Conservation (phyloP, 495 filamentous ascomycete genomes). For the Collariella sp. region DNA sequence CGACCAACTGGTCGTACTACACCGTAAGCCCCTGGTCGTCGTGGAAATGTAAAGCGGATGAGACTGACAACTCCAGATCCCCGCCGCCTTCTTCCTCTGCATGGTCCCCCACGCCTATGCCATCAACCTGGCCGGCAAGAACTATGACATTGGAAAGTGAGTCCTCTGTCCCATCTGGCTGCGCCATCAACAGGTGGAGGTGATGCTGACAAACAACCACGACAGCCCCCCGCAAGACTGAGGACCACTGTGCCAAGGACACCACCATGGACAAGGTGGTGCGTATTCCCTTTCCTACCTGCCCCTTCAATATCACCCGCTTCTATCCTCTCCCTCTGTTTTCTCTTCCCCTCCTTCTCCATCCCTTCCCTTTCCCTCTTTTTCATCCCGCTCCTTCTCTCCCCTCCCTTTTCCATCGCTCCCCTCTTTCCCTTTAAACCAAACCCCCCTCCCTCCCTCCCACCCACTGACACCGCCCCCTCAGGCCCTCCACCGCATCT, state of each 20-base stretch:
- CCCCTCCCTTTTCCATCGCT: too few relatives aligned
- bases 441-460: too few relatives aligned
- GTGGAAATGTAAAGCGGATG: not conserved
- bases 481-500: conserved; percentile 30
- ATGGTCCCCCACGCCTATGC: conserved; percentile 33
- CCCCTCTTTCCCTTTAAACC: not conserved
- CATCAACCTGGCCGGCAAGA: conserved; percentile 29
- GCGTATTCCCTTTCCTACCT: conserved; percentile 9
- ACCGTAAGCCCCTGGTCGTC: conserved; percentile 30
- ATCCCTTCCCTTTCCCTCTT: not conserved
- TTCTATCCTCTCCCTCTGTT: too few relatives aligned
- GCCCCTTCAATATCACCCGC: not conserved
- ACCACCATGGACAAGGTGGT: conserved; percentile 37
- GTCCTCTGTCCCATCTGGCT: not conserved
- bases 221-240: conserved; percentile 21
- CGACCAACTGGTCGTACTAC: conserved; percentile 40
- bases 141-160: conserved; percentile 31
- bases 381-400: conserved; percentile 4
- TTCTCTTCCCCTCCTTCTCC: too few relatives aligned
- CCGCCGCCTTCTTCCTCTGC: conserved; percentile 36
- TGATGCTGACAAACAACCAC: not conserved
- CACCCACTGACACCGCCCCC: too few relatives aligned
- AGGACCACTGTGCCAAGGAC: conserved; percentile 29
- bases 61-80: conserved; percentile 29
- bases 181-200: not conserved